Evolutionary conservation across 2,329 filamentous ascomycete genomes (phyloP), one percentile per base, ranked within the genome.

Genomic region (Diatrype stigma): DNA sequence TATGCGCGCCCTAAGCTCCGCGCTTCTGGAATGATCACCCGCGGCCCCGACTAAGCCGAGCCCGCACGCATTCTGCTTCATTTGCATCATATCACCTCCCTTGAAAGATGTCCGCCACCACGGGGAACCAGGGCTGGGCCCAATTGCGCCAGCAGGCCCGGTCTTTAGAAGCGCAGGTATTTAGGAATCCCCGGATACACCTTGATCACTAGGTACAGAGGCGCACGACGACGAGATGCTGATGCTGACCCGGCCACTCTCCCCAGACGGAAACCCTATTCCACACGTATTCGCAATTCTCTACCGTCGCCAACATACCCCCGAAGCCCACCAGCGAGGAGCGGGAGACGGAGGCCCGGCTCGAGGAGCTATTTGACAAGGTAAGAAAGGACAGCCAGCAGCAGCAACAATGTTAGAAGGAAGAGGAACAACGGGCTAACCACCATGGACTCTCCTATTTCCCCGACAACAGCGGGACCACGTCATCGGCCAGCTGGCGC

Each of bases 71-170:
- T 30, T 30, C 10, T 30, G 10, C 37, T 40, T 22, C 37, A 2
- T 40, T 12, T 11, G 19, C 10, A 19, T 12, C 5, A 40, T 3
- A 8, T 17, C 34, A 17, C 16, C 34, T 37, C 19, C 17, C 19
- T 40, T 40, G 10, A 17, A 40, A 10, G 10, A 85, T 84, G 80
- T 73, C 79, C 56, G 66, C 76, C 59, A 70, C 75, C 52, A 72
- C 76, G 44, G 74, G 80, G 57, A 83, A 73, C 56, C 78, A 81
- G 56, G 86, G 91, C 73, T 99, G 94, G 94, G 86, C 90, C 65
- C 91, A 96, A 74, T 80, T 97, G 60, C 89, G 94, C 63, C 91
- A 96, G 69, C 93, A 97, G 73, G 90, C 91, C 55, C 82, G 94
- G 63, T 83, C 85, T 42, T 78, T 96, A 56, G 94, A 99, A 71